Conservation (phyloP, 306 rosid genomes). For the Glycyrrhiza uralensis region DNA sequence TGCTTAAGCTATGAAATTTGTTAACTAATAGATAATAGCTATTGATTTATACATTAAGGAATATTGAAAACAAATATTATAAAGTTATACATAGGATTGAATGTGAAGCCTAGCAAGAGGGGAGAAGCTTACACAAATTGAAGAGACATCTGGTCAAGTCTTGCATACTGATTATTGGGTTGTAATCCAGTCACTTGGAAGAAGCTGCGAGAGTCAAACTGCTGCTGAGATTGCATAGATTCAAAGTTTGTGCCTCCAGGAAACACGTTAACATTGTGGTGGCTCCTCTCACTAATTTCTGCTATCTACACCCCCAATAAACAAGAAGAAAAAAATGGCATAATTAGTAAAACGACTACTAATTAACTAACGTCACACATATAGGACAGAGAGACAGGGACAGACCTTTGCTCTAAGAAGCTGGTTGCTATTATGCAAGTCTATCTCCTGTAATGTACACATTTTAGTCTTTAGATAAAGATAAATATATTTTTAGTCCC, state of each 20-base stretch:
- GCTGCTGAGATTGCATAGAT: slow-evolving; percentile 43
- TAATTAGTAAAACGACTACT: background rate
- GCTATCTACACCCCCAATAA: slow-evolving; percentile 44
- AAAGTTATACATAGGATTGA: background rate
- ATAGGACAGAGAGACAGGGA: background rate
- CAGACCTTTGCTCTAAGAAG: slow-evolving; percentile 78
- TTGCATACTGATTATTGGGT: slow-evolving; percentile 55
- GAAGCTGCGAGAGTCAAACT: slow-evolving; percentile 62
- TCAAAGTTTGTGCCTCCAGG: slow-evolving; percentile 49
- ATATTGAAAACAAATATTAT: background rate
- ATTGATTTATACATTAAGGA: no score
- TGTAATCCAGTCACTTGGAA: slow-evolving; percentile 75
- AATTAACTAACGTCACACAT: background rate
- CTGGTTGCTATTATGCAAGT: slow-evolving; percentile 76
- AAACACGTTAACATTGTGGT: slow-evolving; percentile 41
- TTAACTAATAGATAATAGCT: no score
- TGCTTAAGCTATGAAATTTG: background rate
- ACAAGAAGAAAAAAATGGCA: background rate
- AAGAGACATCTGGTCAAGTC: slow-evolving; percentile 69
- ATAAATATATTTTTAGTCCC: no score
- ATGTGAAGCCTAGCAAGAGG: background rate
- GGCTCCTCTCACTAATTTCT: slow-evolving; percentile 53
- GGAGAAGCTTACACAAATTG: slow-evolving; percentile 60
- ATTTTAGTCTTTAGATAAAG: slow-evolving; percentile 8
- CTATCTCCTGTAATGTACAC: slow-evolving; percentile 58